A percentile compares a stretch with the other conserved stretches of the same genome.
Evolutionary conservation across 176 grass and related monocot genomes (phyloP).

Genomic region (Ananas comosus): DNA sequence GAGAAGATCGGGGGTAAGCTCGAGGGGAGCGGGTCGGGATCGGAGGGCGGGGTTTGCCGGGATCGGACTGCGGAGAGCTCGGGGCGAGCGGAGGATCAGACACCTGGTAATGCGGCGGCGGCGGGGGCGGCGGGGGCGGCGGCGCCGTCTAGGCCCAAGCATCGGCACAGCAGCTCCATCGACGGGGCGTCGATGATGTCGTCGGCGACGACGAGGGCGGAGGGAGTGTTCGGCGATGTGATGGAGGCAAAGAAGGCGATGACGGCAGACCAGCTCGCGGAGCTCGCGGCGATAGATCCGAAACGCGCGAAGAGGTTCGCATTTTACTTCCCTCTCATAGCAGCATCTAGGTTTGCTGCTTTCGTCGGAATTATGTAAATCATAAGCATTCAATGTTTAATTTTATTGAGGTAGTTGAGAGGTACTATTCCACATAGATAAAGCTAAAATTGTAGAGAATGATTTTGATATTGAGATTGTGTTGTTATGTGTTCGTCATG

Average conservation of each 20-base stretch:
- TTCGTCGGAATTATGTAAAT: neutral
- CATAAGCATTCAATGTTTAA: too few species aligned
- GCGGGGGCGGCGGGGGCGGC: neutral
- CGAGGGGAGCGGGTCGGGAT: slow-evolving; percentile 35
- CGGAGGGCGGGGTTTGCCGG: slow-evolving; percentile 24
- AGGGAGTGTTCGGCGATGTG: slow-evolving; percentile 55
- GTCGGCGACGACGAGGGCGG: slow-evolving; percentile 16
- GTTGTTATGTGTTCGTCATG: neutral
- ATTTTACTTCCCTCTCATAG: neutral
- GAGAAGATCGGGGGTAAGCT: slow-evolving; percentile 68
- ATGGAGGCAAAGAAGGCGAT: slow-evolving; percentile 98
- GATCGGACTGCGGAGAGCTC: slow-evolving; percentile 61
- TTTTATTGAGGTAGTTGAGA: neutral
- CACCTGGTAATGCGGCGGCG: slow-evolving; percentile 9
- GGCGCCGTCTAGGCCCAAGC: slow-evolving; percentile 53
- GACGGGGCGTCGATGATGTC: slow-evolving; percentile 72
- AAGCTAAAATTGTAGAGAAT: neutral
- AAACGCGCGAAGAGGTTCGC: slow-evolving; percentile 86
- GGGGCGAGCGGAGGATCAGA: slow-evolving; percentile 11
- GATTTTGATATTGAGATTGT: neutral
- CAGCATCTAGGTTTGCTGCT: neutral
- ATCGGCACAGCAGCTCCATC: slow-evolving; percentile 86
- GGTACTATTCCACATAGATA: neutral
- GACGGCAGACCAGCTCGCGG: slow-evolving; percentile 72
- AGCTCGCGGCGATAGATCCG: slow-evolving; percentile 79